Evolutionary conservation across 768 basidiomycete genomes (phyloP), one percentile per base, ranked within the genome.

Genomic region (Tulasnella sp.): DNA sequence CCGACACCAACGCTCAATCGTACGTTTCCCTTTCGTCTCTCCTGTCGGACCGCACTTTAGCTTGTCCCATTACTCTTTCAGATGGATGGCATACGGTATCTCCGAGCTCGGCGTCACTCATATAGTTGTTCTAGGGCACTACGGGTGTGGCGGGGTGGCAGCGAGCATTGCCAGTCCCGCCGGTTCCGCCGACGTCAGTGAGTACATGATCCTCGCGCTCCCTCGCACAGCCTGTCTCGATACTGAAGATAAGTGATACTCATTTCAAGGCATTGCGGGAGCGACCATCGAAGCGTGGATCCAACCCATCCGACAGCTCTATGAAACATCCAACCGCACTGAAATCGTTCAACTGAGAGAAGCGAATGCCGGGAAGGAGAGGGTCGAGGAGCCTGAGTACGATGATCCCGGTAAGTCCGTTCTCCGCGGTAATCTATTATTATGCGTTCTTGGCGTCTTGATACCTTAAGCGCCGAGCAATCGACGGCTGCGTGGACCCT

Each of bases 141-240:
- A 71, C 42, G 73, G 73, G 5, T 74, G 73, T 35, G 73, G 73
- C 12, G 73, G 73, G 12, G 69, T 74, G 34, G 73, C 73, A 11
- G 73, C 69, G 26, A 34, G 72, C 63, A 74, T 74, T 69, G 44
- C 44, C 44, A 47, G 44, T 9, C 72, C 71, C 26, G 29, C 69
- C 26, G 36, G 67, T 26, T 17, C 19, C 32, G 39, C 37, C 7
- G 40, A 44, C 16, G 39, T 44, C 59, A 73, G 44, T 47, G 44
- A 47, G 44, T 47, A 47, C 5, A 19, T 22, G 19, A n/a, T 44
- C 44, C 44, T n/a, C 5, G 42, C 42, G n/a, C n/a, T 42, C 19
- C 44, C n/a, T n/a, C n/a, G n/a, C n/a, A n/a, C n/a, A n/a, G n/a
- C n/a, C n/a, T n/a, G n/a, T n/a, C n/a, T n/a, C n/a, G n/a, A n/a